Conservation (phyloP, 1,284 basidiomycete species). For the Phaffia rhodozyma region DNA sequence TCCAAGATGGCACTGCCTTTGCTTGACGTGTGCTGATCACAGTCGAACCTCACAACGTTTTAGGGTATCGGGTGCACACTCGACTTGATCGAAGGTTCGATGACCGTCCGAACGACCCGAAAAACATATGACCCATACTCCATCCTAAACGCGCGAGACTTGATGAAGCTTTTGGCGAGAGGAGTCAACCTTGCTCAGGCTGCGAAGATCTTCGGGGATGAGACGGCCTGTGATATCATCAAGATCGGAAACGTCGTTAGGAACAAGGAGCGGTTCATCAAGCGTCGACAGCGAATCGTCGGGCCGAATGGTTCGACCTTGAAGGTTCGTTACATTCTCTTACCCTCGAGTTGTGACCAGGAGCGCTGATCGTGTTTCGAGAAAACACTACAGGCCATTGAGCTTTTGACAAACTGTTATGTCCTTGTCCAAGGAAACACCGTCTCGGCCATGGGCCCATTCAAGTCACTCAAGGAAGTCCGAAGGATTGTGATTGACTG, state of each 20-base stretch:
- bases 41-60: not conserved
- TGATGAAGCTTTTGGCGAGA: conserved; percentile 89
- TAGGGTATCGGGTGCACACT: conserved; percentile 83
- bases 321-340: conserved; percentile 49
- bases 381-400: conserved; percentile 62
- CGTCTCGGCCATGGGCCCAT: conserved; percentile 93
- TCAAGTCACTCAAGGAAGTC: conserved; percentile 91
- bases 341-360: not conserved
- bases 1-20: not conserved
- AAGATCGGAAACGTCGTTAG: conserved; percentile 90
- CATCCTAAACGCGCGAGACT: conserved; percentile 86
- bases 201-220: conserved; percentile 81
- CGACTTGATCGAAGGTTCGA: conserved; percentile 90
- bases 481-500: conserved; percentile 91
- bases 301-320: conserved; percentile 93
- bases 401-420: conserved; percentile 91
- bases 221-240: conserved; percentile 89
- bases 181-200: conserved; percentile 75
- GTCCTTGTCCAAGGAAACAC: conserved; percentile 97
- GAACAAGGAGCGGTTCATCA: conserved; percentile 96
- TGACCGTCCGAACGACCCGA: conserved; percentile 92
- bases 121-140: conserved; percentile 97
- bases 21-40: not conserved
- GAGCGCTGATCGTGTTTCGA: not conserved
- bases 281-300: conserved; percentile 88